Conservation (phyloP, 331 rosid species). For the Malus hybrid region DNA sequence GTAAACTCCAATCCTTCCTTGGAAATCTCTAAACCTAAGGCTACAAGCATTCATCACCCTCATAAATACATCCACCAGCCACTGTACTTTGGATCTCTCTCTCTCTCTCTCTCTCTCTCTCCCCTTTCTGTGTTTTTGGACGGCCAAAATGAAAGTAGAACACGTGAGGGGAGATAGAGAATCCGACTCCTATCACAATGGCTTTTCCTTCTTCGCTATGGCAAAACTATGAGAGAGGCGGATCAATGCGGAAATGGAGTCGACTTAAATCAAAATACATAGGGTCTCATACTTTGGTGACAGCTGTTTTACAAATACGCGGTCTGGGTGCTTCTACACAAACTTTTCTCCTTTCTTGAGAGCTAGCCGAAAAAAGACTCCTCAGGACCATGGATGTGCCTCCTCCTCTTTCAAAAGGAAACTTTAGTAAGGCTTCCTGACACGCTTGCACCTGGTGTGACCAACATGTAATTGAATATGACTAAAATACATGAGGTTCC, state of each 20-base stretch:
- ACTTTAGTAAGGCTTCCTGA: no score
- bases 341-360: neutral
- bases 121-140: no score
- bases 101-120: neutral
- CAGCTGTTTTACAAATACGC: neutral
- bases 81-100: neutral
- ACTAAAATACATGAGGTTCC: neutral
- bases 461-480: neutral
- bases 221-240: neutral
- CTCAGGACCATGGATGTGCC: neutral
- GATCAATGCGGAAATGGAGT: neutral
- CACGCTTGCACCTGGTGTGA: neutral
- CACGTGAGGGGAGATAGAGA: neutral
- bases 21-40: neutral
- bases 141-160: neutral
- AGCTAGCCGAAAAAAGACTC: neutral
- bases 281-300: neutral
- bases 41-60: constrained; percentile 4
- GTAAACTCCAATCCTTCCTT: neutral
- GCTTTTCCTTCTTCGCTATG: neutral
- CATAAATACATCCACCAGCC: constrained; percentile 1
- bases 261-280: neutral
- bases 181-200: neutral
- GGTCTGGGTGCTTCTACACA: neutral
- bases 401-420: neutral